Base-by-base conservation (phyloP, 2,329 filamentous ascomycete species). In the Cladophialophora carrionii region DNA sequence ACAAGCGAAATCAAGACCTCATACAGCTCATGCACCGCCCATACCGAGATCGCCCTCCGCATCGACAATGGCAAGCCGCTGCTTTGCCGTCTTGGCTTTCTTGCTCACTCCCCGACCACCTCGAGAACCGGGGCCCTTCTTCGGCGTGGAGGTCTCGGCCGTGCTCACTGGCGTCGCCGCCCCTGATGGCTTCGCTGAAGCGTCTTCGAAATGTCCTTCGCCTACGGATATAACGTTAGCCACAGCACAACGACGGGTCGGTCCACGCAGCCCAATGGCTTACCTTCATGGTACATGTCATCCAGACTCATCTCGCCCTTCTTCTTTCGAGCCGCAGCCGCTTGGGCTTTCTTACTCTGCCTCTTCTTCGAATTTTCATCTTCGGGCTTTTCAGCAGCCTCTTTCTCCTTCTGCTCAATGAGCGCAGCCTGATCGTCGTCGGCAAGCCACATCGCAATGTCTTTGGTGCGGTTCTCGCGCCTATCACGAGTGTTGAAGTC, bases 271-370 rank as follows among this genome's bases (percentile, higher is more conserved):
- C 9, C 5, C 26, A 51, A 43, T 29, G n/a, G 80, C 91, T 88
- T 78, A 96, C 95, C 95, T 84, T 99, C 95, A 77, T 99, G 95
- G 80, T 99, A 99, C 91, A 99, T 92, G 75, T 97, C 94, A 77
- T 98, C 95, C 78, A 98, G 80, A 74, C 84, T 87, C 69, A 88
- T 79, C 76, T 88, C 86, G 61, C 78, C 77, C 77, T 81, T 84
- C 72, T 90, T 94, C 73, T 86, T 85, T 43, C 73, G 76, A 4
- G 74, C 74, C 57, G 77, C 78, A n/a, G 78, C 78, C 49, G 81
- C 77, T 46, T 77, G 80, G 65, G 84, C 84, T 64, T 85, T 87
- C 79, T 88, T 89, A 54, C 78, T 79, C n/a, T 48, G 24, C 68
- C 81, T 81, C 76, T 84, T 81, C 76, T 84, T 85, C 72, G 77